Evolutionary conservation across 2,329 filamentous ascomycete species (phyloP), one percentile per base, ranked within the genome.

Genomic region (Cercospora sesami): DNA sequence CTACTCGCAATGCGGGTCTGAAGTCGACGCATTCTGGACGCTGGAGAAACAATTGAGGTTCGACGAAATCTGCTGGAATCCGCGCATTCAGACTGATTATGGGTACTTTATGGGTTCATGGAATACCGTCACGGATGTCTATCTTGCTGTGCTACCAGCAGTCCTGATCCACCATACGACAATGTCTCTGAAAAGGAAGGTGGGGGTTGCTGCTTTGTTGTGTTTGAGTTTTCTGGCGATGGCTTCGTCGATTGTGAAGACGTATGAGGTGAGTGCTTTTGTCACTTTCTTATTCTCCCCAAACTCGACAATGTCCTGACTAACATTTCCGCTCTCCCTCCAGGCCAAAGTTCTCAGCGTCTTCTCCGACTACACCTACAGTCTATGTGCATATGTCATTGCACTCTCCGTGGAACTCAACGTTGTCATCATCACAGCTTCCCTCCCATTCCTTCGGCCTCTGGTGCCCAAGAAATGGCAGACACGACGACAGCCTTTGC

Each of bases 361-460:
- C 55, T 36, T 75, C n/a, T 63, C 73, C 4, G 76, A 78, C 60
- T 77, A 74, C 58, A 76, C 75, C 8, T 75, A 73, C 42, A 73
- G 74, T 48, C 71, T 78, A 3, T 65, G 68, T 28, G 60, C 68
- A 4, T 77, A 74, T 57, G 69, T 76, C 1, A 71, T 75, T 42
- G 75, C 74, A 71, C 67, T 77, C 12, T 72, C 72, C 3, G 67
- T 78, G 60, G 76, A 78, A 64, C 70, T 77, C 39, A 77, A 77
- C 66, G 83, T 76, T 26, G 75, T 78, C 59, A 76, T 78, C 42
- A 75, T 77, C 36, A 71, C 73, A 26, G 72, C 75, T 9, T 75
- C 75, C 0, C 70, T 77, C 5, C 75, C 76, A 2, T 65, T 77
- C 4, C 64, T 78, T 1, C 72, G 76, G 14, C 73, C 74, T 2